phyloP scores from a whole-genome alignment of 805 yeast species.

The Candida silvicultrix region DNA sequence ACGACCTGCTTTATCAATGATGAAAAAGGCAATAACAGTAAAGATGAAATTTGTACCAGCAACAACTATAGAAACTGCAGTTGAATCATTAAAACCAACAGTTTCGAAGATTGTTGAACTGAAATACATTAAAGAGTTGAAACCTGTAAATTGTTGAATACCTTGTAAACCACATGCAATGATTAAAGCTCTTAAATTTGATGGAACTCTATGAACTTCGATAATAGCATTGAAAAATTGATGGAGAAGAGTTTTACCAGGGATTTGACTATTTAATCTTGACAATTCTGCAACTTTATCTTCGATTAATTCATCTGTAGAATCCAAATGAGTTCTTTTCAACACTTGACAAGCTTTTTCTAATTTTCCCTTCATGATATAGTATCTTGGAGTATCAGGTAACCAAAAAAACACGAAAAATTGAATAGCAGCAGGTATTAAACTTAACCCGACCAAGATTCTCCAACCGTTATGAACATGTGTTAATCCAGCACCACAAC shows the following conservation, averaged over 20 bases:
- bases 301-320: conserved; percentile 58
- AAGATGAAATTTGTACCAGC: conserved; percentile 93
- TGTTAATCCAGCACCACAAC: conserved; percentile 82
- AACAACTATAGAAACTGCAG: conserved; percentile 91
- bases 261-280: conserved; percentile 36
- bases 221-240: conserved; percentile 57
- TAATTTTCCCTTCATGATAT: conserved; percentile 62
- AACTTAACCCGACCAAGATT: conserved; percentile 80
- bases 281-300: conserved; percentile 64
- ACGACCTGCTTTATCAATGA: conserved; percentile 86
- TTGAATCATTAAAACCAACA: conserved; percentile 81
- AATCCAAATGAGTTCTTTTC: conserved; percentile 51
- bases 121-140: conserved; percentile 94
- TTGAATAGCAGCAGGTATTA: conserved; percentile 82
- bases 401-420: conserved; percentile 71
- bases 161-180: conserved; percentile 94
- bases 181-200: conserved; percentile 83
- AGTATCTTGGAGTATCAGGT: conserved; percentile 94
- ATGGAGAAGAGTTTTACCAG: conserved; percentile 39
- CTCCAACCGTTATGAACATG: conserved; percentile 85
- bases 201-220: conserved; percentile 59
- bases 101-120: conserved; percentile 88
- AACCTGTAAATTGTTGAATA: conserved; percentile 94
- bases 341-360: conserved; percentile 67
- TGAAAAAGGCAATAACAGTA: conserved; percentile 77